Conservation (phyloP, 352 stramenopile genomes). For the Globisporangium megalacanthum region DNA sequence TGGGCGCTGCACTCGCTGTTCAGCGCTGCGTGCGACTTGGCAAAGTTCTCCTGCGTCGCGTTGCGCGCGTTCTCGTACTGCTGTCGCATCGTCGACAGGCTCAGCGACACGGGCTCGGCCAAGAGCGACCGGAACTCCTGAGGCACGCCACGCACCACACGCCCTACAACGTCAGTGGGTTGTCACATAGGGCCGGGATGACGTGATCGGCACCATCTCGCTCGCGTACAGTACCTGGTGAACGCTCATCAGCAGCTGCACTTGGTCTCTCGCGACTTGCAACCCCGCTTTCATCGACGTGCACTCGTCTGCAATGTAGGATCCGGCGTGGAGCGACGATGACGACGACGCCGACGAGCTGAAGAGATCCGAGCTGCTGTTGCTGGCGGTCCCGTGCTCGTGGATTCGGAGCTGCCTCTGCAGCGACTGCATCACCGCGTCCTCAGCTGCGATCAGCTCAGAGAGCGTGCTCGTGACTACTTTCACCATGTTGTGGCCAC, state of each 20-base stretch:
- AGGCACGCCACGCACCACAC: not conserved
- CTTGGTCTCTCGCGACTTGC: conserved; percentile 55
- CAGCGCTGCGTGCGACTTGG: conserved; percentile 38
- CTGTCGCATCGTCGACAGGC: conserved; percentile 69
- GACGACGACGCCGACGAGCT: conserved; percentile 19
- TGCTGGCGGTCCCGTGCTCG: conserved; percentile 23
- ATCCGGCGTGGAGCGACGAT: conserved; percentile 1
- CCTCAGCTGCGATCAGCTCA: conserved; percentile 56
- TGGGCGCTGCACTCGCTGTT: conserved; percentile 38
- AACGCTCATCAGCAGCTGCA: conserved; percentile 51
- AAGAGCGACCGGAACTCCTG: conserved; percentile 77
- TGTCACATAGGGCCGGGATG: too few species aligned
- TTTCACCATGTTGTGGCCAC: conserved; percentile 49
- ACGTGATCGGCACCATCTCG: too few species aligned
- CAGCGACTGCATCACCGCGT: conserved; percentile 42
- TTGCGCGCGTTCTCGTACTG: conserved; percentile 62
- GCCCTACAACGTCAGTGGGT: too few species aligned
- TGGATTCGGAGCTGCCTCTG: conserved; percentile 52
- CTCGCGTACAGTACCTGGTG: conserved; percentile 30
- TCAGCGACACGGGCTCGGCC: conserved; percentile 62
- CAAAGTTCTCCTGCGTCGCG: conserved; percentile 61
- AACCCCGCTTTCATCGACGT: conserved; percentile 48
- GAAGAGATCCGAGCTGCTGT: conserved; percentile 32
- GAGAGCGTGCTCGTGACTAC: conserved; percentile 43
- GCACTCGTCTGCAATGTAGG: conserved; percentile 35